These are phyloP conservation scores for Blastomyces parvus DNA, from an alignment of 2,329 filamentous ascomycete species.

Conservation along the genomic window DNA sequence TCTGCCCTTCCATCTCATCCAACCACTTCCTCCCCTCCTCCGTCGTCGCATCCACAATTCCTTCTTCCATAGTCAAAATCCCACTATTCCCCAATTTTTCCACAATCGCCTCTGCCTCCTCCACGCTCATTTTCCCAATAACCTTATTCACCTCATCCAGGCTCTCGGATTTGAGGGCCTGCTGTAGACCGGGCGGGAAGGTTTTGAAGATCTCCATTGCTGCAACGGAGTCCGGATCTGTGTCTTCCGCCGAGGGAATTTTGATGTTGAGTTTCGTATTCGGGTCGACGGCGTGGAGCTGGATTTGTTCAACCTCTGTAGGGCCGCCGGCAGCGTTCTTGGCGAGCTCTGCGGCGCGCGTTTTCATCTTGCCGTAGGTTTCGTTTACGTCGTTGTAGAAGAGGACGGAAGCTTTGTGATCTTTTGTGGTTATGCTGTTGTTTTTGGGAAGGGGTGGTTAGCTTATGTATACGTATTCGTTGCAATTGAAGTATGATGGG, in stretches of 20 bases:
- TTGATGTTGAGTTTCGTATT: conserved; percentile 83
- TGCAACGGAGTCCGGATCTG: conserved; percentile 51
- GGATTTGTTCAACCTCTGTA: conserved; percentile 82
- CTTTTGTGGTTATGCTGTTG: conserved; percentile 64
- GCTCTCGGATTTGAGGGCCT: conserved; percentile 77
- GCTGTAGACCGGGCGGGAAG: conserved; percentile 71
- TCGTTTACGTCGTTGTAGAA: conserved; percentile 89
- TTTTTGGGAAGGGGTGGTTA: conserved; percentile 3
- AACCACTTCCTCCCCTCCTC: conserved; percentile 70
- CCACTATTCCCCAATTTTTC: conserved; percentile 71
- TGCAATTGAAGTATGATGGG: neutral
- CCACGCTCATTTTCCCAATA: conserved; percentile 76
- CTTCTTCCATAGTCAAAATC: conserved; percentile 81
- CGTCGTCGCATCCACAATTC: conserved; percentile 91
- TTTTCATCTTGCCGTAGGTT: conserved; percentile 74
- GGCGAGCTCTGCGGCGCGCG: conserved; percentile 62
- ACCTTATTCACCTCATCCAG: conserved; percentile 84
- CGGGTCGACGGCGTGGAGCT: conserved; percentile 91
- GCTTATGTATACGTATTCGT: neutral
- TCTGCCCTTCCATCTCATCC: conserved; percentile 61
- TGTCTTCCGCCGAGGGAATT: conserved; percentile 59
- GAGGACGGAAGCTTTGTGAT: conserved; percentile 80
- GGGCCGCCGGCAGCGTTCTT: conserved; percentile 47
- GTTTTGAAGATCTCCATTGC: conserved; percentile 69
- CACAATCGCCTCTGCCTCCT: conserved; percentile 78